Evolutionary conservation across 73 alveolate species (phyloP), one percentile per base, ranked within the genome.

Genomic region (Paraurostyla sp.): DNA sequence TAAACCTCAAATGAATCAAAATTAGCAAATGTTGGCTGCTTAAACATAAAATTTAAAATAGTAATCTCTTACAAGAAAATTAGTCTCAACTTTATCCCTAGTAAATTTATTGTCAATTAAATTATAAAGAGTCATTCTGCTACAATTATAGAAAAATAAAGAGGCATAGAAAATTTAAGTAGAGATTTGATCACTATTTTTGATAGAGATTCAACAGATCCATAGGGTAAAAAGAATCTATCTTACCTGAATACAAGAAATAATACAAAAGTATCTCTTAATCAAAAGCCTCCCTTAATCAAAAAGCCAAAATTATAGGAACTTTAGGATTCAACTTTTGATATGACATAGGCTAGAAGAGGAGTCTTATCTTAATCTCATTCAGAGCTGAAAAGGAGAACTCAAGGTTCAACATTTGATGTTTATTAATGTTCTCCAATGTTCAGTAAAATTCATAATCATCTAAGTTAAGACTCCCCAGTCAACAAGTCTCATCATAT

Each of bases 391-490:
- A 65, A 40, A 22, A 36, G 6, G 9, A 9, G 27, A 40, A 65
- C 35, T 40, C 4, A 40, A 40, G 7, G 41, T n/a, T n/a, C n/a
- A 6, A 65, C 82, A 3, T 65, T 65, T 22, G 41, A 65, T 38
- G 36, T 65, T 15, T 65, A 22, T 40, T 38, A 65, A 65, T 65
- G 82, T 58, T 65, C 82, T 38, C 82, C 82, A 36, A 65, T 65
- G 82, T 65, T 65, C 41, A 11, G 41, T 38, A 65, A 65, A 33
- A 4, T 58, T 7, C 25, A 3, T 11, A 65, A 65, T 4, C 33
- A 38, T 6, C 58, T 65, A 11, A n/a, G 35, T 2, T 22, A 65
- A 40, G 82, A 65, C 23, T 65, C 82, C 1, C 82, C 82, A 38
- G 82, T 65, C 23, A 65, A 65, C 41, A 65, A 65, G 41, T 65